These are phyloP conservation scores for Alternaria panax DNA, from an alignment of 2,329 filamentous ascomycete species.

Conservation along the genomic window DNA sequence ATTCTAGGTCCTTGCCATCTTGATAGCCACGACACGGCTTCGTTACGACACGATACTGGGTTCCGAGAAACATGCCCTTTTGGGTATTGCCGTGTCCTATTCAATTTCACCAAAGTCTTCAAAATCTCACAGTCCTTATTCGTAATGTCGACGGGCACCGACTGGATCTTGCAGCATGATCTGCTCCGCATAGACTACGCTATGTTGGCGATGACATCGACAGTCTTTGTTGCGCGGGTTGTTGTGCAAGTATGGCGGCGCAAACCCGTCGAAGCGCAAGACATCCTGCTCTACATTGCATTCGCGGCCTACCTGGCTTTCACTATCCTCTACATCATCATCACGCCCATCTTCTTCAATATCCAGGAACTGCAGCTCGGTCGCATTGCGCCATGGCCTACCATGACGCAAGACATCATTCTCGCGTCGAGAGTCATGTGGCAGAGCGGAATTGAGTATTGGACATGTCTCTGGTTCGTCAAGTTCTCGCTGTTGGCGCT, in stretches of 20 bases:
- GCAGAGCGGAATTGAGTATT: conserved; percentile 49
- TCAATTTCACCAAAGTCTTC: background rate
- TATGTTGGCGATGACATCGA: conserved; percentile 27
- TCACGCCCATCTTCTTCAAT: conserved; percentile 45
- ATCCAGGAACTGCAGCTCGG: conserved; percentile 35
- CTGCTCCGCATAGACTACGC: conserved; percentile 24
- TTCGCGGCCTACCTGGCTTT: conserved; percentile 39
- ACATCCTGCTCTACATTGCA: conserved; percentile 33
- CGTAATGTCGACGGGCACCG: conserved; percentile 23
- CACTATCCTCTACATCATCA: conserved; percentile 44
- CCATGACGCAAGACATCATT: conserved; percentile 40
- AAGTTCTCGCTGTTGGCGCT: conserved; percentile 52
- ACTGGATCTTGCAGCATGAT: conserved; percentile 22
- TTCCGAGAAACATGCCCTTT: background rate
- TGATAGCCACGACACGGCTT: background rate
- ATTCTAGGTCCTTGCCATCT: background rate
- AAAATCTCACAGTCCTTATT: background rate
- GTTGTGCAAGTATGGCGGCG: conserved; percentile 21
- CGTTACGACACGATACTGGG: background rate
- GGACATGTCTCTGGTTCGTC: conserved; percentile 51
- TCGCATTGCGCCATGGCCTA: conserved; percentile 33
- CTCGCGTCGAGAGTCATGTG: conserved; percentile 51
- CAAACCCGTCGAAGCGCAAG: conserved; percentile 18
- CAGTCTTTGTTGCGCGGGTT: conserved; percentile 23
- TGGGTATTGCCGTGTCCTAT: background rate